Evolutionary conservation across 1,284 basidiomycete genomes (phyloP), one percentile per base, ranked within the genome.

Genomic region (Ceratobasidium theobromae): DNA sequence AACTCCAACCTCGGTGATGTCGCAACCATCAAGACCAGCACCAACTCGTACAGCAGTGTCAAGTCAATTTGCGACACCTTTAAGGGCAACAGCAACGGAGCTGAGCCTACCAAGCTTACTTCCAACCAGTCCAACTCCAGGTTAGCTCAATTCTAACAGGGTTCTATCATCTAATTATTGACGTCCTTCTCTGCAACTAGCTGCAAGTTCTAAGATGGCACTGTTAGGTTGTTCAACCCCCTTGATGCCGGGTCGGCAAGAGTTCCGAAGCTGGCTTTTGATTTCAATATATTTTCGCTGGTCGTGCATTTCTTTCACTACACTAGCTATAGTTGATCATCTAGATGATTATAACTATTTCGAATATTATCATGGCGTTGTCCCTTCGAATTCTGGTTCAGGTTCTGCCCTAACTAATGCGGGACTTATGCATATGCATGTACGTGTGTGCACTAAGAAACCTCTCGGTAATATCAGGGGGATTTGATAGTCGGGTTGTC

Each of bases 1-100:
- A 69, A 69, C 54, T 53, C 65, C 33, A 69, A 69, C 68, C 67
- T 53, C 35, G 65, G 65, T 11, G 68, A 69, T 45, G 54, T 53
- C 5, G 68, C 68, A 2, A 69, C 53, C 48, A 68, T 68, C 55
- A 52, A 57, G 18, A 58, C 35, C 25, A 48, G 40, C 32, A 40
- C 57, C 41, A 53, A 52, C 46, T 53, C 66, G 38, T 40, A 43
- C 32, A 67, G 12, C 66, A 58, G 54, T 53, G 66, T 67, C 28
- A 52, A 49, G 54, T 67, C 66, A 2, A 28, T 58, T 27, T 67
- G 66, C 40, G 66, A 67, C 28, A 67, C 54, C 4, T 67, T 55
- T 55, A 1, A 60, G 66, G 66, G 66, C 35, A 67, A 67, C 66
- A 67, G 35, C 55, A 58, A 49, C 25, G 66, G 66, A 4, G 49